Base-by-base conservation (phyloP, 345 rosid genomes). In the Brassica incana region DNA sequence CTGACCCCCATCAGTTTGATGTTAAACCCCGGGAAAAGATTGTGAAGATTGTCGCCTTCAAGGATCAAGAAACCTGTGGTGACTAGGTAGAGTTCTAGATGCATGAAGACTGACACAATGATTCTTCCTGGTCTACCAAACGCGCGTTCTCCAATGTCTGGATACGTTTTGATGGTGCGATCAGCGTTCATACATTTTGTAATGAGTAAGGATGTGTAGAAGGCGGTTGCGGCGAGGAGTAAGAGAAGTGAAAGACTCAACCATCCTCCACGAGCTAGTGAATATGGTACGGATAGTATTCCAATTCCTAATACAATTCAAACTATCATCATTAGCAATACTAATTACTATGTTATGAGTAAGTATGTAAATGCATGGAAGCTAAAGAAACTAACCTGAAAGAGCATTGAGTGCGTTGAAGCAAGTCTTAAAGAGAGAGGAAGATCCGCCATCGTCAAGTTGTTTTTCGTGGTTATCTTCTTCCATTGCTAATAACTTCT, bases 261-360 rank as follows among this genome's bases (percentile, higher is more conserved):
- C 86, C 90, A 87, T 70, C 88, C 90, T 75, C 87, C 85, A 11
- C 81, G 68, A 62, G 86, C 84, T 9, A 85, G 78, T 23, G 88
- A 85, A 79, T 83, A 87, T 67, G 86, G 88, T 33, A 83, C 79
- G 20, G 88, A 85, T 40, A 87, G 68, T 35, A 87, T 84, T 5
- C 86, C 90, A 52, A 85, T 59, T 32, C 86, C 86, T 84, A 32
- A 35, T 45, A 12, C 25, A 52, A 27, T 78, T 5, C 30, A 67
- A 58, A 9, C 3, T 33, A 3, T 32, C 10, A 3, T 7, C 10
- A 50, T 63, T 58, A 50, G 35, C 2, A 8, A 63, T 25, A 25
- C 10, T 5, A 6, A 20, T 2, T n/a, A 48, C 6, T 16, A 45
- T 48, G 64, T 65, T 45, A 25, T 6, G 50, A 59, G 0, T n/a